Evolutionary conservation across 306 rosid species (phyloP).

Genomic region (Dicorynia guianensis): DNA sequence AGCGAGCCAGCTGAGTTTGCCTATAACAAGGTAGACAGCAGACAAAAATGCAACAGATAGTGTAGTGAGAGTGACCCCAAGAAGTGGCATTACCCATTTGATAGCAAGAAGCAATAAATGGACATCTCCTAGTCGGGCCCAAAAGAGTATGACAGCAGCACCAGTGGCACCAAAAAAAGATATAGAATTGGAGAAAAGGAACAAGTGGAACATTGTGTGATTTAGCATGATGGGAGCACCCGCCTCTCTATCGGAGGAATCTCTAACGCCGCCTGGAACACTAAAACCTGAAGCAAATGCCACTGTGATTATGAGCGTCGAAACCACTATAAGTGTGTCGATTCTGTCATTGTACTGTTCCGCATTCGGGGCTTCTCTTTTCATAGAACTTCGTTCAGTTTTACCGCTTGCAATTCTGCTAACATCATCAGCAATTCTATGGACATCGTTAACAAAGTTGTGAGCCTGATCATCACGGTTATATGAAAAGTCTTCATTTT

Average conservation of each 20-base stretch:
- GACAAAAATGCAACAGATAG: conserved; percentile 45
- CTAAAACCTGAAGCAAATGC: conserved; percentile 51
- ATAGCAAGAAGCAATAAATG: not conserved
- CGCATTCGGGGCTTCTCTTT: not conserved
- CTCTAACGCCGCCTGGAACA: conserved; percentile 17
- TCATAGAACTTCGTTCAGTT: no score
- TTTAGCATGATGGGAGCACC: conserved; percentile 32
- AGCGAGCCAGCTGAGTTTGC: conserved; percentile 39
- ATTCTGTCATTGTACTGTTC: conserved; percentile 14
- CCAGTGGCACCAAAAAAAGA: conserved; percentile 41
- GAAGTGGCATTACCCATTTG: conserved; percentile 15
- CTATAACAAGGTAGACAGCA: conserved; percentile 37
- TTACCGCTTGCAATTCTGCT: no score
- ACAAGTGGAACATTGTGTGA: conserved; percentile 13
- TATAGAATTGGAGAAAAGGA: conserved; percentile 39
- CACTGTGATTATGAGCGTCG: conserved; percentile 41
- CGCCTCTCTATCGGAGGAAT: not conserved
- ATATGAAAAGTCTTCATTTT: no score
- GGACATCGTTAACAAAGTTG: no score
- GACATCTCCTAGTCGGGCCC: conserved; percentile 41
- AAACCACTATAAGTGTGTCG: conserved; percentile 35
- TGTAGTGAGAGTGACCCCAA: conserved; percentile 40
- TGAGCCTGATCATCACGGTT: no score
- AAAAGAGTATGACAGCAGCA: conserved; percentile 42
- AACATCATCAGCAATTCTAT: no score